A percentile compares a stretch with the other conserved stretches of the same genome.
Conservation (phyloP, 129 eudicot genomes). For the Chrysanthemum seticuspe region DNA sequence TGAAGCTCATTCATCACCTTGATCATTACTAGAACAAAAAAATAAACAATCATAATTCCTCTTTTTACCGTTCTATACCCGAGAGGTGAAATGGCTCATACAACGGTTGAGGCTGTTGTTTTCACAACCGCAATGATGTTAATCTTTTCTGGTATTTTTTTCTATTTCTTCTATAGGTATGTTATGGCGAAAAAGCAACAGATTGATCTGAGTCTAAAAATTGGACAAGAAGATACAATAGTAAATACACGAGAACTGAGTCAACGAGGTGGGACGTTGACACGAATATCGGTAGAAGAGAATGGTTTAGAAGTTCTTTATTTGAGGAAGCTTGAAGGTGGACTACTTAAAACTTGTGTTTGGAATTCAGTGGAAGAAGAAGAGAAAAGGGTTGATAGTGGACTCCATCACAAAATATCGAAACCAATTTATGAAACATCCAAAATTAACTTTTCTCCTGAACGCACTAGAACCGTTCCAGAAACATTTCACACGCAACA, state of each 20-base stretch:
- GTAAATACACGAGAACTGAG: conserved; percentile 30
- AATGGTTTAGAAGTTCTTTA: conserved; percentile 62
- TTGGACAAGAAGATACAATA: conserved; percentile 44
- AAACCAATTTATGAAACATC: conserved; percentile 7
- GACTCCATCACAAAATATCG: conserved; percentile 15
- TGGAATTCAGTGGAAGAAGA: conserved; percentile 59
- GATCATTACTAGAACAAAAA: too few species aligned
- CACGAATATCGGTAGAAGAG: conserved; percentile 59
- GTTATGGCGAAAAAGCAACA: conserved; percentile 34
- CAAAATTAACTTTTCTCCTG: not conserved
- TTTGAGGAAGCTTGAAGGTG: conserved; percentile 43
- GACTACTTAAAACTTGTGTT: conserved; percentile 39
- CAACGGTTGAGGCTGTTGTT: conserved; percentile 37
- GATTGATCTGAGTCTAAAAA: conserved; percentile 29
- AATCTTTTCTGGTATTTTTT: conserved; percentile 45
- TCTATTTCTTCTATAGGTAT: conserved; percentile 45
- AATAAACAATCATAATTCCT: too few species aligned
- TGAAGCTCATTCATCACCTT: too few species aligned
- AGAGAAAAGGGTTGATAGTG: conserved; percentile 38
- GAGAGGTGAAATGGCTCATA: too few species aligned
- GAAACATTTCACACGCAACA: not conserved
- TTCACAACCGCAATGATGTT: conserved; percentile 42
- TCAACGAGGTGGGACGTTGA: conserved; percentile 43
- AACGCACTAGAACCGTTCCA: not conserved
- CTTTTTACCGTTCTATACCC: too few species aligned